These are phyloP conservation scores for Actinomucor elegans DNA, from an alignment of 371 early-diverging fungal genomes.

Conservation along the genomic window DNA sequence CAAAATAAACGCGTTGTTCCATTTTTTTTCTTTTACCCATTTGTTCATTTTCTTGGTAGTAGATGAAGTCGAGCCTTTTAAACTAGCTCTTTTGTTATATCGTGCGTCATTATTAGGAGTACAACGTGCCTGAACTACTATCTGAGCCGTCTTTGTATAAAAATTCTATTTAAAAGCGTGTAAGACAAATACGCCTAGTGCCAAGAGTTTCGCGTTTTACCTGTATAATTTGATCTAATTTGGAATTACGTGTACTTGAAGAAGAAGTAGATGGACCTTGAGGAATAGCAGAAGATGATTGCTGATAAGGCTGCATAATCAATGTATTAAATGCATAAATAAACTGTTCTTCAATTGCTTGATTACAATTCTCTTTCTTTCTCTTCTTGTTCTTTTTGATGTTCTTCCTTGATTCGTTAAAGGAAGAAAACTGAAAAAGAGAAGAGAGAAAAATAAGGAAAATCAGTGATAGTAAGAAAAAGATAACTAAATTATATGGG, in stretches of 20 bases:
- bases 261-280: conserved; percentile 13
- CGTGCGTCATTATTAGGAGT: conserved; percentile 59
- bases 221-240: conserved; percentile 43
- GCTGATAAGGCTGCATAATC: conserved; percentile 13
- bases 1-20: background rate
- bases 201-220: conserved; percentile 11
- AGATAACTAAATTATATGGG: no score
- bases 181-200: background rate
- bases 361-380: no score
- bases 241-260: conserved; percentile 29
- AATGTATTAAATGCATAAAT: background rate
- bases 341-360: no score
- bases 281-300: conserved; percentile 6
- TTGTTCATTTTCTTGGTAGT: conserved; percentile 22
- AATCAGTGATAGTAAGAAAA: no score
- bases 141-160: conserved; percentile 63
- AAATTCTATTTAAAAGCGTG: conserved; percentile 42
- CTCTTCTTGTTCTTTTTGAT: no score
- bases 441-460: no score
- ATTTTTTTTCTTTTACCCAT: conserved; percentile 26
- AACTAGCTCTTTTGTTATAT: conserved; percentile 47
- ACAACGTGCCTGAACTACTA: conserved; percentile 63
- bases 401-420: no score
- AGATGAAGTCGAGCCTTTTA: conserved; percentile 14
- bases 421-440: no score